Evolutionary conservation across 371 early-diverging fungal species (phyloP).

Genomic region (Mortierella sp.): DNA sequence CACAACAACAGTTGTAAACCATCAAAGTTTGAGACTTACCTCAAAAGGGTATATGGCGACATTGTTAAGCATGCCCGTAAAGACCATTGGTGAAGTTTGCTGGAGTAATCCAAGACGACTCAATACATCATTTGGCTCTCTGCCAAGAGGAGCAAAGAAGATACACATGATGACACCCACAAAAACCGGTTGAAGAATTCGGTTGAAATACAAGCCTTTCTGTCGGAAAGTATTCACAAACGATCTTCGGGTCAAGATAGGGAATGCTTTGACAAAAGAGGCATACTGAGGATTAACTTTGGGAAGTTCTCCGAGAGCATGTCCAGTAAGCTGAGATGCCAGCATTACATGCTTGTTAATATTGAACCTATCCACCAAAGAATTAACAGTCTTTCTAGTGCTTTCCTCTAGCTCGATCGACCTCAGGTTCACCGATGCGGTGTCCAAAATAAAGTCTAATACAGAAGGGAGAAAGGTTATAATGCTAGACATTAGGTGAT

Average conservation of each 20-base stretch:
- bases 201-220: constrained; percentile 46
- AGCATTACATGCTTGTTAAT: constrained; percentile 35
- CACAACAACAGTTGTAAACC: no score
- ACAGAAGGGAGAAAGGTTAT: not conserved
- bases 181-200: constrained; percentile 28
- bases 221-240: constrained; percentile 54
- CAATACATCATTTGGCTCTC: constrained; percentile 20
- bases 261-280: constrained; percentile 32
- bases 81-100: constrained; percentile 44
- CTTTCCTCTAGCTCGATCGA: constrained; percentile 30
- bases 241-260: constrained; percentile 34
- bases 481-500: not conserved
- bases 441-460: constrained; percentile 51
- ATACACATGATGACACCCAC: constrained; percentile 38
- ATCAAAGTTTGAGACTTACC: constrained; percentile 14
- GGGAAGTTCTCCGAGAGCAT: constrained; percentile 22
- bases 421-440: constrained; percentile 42
- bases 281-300: constrained; percentile 47
- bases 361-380: constrained; percentile 33
- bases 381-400: constrained; percentile 34
- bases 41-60: constrained; percentile 53
- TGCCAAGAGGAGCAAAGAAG: constrained; percentile 43
- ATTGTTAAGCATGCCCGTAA: constrained; percentile 54
- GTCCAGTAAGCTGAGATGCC: constrained; percentile 22
- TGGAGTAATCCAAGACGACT: constrained; percentile 50